Conservation (phyloP, 768 basidiomycete genomes). For the Boletus fagicola region DNA sequence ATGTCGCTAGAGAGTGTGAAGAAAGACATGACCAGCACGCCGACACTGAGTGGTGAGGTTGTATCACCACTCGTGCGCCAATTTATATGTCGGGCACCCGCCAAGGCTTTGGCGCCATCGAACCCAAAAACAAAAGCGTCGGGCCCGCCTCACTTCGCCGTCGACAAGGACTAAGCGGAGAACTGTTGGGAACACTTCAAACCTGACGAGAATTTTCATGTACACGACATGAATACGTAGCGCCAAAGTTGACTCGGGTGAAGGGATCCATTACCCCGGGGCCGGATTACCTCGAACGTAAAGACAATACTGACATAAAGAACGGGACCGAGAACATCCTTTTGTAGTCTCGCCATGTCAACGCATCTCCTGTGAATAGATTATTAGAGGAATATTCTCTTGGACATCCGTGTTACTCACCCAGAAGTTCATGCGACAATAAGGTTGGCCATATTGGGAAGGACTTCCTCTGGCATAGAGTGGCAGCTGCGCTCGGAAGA, state of each 20-base stretch:
- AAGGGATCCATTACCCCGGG: slow-evolving; percentile 22
- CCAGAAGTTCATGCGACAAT: slow-evolving; percentile 27
- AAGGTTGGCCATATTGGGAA: slow-evolving; percentile 27
- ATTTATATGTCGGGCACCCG: slow-evolving; percentile 33
- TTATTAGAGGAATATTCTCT: slow-evolving; percentile 6
- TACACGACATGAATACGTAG: slow-evolving; percentile 30
- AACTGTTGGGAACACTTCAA: slow-evolving; percentile 26
- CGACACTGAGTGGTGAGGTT: slow-evolving; percentile 21
- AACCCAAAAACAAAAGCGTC: slow-evolving; percentile 36
- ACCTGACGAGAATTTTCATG: slow-evolving; percentile 26
- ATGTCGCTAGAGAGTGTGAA: slow-evolving; percentile 33
- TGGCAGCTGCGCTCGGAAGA: slow-evolving; percentile 4
- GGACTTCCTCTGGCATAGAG: background rate
- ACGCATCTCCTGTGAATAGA: slow-evolving; percentile 28
- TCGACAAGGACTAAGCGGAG: slow-evolving; percentile 32
- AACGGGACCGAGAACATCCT: slow-evolving; percentile 29
- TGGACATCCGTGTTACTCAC: slow-evolving; percentile 21
- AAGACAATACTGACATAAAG: slow-evolving; percentile 29
- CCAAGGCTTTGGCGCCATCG: slow-evolving; percentile 24
- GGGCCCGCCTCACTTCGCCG: slow-evolving; percentile 31
- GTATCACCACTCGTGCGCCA: slow-evolving; percentile 5
- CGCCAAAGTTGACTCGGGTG: slow-evolving; percentile 19
- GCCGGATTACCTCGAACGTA: slow-evolving; percentile 22
- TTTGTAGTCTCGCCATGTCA: slow-evolving; percentile 38
- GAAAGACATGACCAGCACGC: slow-evolving; percentile 38